Percentiles rank a stretch among this genome's conserved stretches.
Evolutionary conservation across 2,329 filamentous ascomycete species (phyloP).

Genomic region (Didymella arachidicola): DNA sequence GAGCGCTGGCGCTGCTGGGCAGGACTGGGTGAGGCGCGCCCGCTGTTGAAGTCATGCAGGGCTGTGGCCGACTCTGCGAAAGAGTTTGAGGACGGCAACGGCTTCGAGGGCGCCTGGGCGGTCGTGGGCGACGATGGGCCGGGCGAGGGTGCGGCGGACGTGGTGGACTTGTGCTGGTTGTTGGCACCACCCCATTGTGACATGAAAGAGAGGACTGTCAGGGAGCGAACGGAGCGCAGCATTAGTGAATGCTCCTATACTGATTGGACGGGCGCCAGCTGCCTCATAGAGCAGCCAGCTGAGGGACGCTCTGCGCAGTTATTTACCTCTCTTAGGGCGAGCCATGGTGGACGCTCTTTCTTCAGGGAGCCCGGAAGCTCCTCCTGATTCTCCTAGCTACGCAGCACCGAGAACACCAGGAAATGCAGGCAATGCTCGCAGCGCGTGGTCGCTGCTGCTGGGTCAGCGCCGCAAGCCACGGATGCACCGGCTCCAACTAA

Average conservation of each 20-base stretch:
- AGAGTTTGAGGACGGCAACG: constrained; percentile 28
- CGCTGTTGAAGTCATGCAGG: constrained; percentile 40
- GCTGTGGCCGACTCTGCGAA: constrained; percentile 43
- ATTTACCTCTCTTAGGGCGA: constrained; percentile 49
- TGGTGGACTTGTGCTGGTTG: constrained; percentile 42
- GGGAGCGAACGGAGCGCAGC: constrained; percentile 33
- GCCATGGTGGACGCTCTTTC: constrained; percentile 40
- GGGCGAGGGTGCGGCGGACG: constrained; percentile 37
- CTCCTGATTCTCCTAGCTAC: constrained; percentile 10
- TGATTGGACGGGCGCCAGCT: constrained; percentile 10
- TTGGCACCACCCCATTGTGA: constrained; percentile 71
- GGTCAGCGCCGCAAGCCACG: constrained; percentile 44
- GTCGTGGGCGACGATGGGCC: constrained; percentile 47
- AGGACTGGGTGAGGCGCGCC: constrained; percentile 40
- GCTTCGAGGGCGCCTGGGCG: constrained; percentile 40
- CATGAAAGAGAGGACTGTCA: constrained; percentile 85
- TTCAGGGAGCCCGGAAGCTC: constrained; percentile 22
- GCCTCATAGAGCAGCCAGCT: constrained; percentile 18
- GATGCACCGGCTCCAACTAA: constrained; percentile 35
- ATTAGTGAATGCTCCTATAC: constrained; percentile 35
- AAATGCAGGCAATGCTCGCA: constrained; percentile 20
- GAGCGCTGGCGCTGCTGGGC: constrained; percentile 52
- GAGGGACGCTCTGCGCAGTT: constrained; percentile 12
- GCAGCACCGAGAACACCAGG: constrained; percentile 21
- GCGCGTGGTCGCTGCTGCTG: constrained; percentile 27